phyloP scores from a whole-genome alignment of 2,329 filamentous ascomycete genomes.

The Onygenales sp. region DNA sequence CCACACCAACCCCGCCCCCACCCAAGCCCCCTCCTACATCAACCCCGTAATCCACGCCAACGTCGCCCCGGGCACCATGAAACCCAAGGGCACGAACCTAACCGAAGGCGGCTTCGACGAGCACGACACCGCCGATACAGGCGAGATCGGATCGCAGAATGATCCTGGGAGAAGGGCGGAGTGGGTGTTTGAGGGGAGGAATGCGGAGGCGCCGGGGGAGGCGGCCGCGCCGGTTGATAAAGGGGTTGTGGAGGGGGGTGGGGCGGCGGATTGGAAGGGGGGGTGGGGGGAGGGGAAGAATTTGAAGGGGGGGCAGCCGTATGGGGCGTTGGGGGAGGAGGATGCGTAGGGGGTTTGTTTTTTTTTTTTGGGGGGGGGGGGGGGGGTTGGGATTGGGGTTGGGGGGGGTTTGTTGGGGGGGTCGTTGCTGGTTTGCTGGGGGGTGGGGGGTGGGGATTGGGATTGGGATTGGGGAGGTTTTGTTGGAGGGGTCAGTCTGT shows the following conservation, averaged over 20 bases:
- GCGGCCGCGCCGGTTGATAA: slow-evolving; percentile 14
- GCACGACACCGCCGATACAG: slow-evolving; percentile 41
- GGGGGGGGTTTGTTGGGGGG: no score
- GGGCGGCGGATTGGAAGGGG: slow-evolving; percentile 12
- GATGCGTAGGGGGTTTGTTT: slow-evolving; percentile 1
- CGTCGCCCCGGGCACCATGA: slow-evolving; percentile 18
- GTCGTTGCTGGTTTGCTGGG: no score
- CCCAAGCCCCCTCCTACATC: slow-evolving; percentile 29
- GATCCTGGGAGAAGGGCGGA: slow-evolving; percentile 46
- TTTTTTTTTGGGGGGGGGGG: neutral
- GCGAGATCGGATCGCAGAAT: slow-evolving; percentile 44
- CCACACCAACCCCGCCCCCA: slow-evolving; percentile 19
- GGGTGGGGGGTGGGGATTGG: no score
- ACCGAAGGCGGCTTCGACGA: slow-evolving; percentile 38
- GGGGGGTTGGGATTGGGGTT: no score
- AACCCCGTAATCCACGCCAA: slow-evolving; percentile 22
- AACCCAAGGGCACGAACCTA: slow-evolving; percentile 45
- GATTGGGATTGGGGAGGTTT: no score
- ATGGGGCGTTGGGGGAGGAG: slow-evolving; percentile 11
- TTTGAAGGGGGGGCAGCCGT: slow-evolving; percentile 11
- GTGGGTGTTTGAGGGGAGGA: slow-evolving; percentile 23
- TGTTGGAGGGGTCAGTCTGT: no score
- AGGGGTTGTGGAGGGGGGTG: slow-evolving; percentile 8
- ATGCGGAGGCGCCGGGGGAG: slow-evolving; percentile 19
- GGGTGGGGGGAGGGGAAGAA: neutral